Base-by-base conservation (phyloP, 1,139 yeast genomes). In the Blastobotrys elegans region DNA sequence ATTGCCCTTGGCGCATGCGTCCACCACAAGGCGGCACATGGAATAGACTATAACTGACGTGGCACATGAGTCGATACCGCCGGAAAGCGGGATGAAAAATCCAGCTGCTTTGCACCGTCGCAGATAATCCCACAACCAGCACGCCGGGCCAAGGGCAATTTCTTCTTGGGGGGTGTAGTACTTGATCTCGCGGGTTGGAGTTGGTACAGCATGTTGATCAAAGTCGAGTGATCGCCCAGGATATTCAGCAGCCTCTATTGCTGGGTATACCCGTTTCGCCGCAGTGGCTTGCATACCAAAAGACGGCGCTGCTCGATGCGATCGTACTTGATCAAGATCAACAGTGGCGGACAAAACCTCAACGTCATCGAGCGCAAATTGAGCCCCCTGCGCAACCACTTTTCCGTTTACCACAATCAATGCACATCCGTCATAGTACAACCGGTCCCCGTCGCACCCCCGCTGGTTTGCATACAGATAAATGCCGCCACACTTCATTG, bases 51-150 rank as follows among this genome's bases (percentile, higher is more conserved):
- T 89, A 17, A 86, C 86, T 0, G 97, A 94, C 1, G 98, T 94
- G 1, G 98, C 96, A 71, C 98, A 94, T 22, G 96, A 85, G 64
- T 92, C 99, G 53, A 94, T 90, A 43, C 99, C 99, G 18, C 99
- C 99, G 64, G 95, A 84, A 44, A 92, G 72, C 0, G 99, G 97
- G 43, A 92, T 72, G 67, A 92, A 94, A 64, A 76, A 92, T 0
- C 99, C 99, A 0, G 90, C 89, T 50, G 92, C 84, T 56, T 79
- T 79, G 54, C 95, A 87, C 56, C 98, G 78, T 63, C 99, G 76
- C 53, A 92, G 74, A 62, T 92, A 92, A 65, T 92, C 99, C 99
- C 99, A 92, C 54, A 92, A 68, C 99, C 99, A 92, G 65, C 98
- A 92, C 0, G 99, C 98, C 1, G 98, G 99, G 0, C 98, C 98